Base-by-base conservation (phyloP, 208 protist species). In the Wallacemonas sp. region DNA sequence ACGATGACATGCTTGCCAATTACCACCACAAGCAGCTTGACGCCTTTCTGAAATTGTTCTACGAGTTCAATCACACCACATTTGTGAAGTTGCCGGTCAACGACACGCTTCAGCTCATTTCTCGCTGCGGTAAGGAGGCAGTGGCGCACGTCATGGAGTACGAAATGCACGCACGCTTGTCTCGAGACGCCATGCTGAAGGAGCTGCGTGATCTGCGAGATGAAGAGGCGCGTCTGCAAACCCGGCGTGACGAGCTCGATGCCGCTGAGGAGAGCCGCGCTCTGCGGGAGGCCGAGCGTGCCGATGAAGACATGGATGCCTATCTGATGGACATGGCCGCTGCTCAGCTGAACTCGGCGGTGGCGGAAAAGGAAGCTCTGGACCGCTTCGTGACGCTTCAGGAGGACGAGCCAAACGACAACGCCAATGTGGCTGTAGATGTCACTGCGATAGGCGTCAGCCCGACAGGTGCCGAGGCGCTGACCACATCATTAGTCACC, bases 1-100 rank as follows among this genome's bases (percentile, higher is more conserved):
- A n/a, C 1, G 68, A 75, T 28, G 42, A 74, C 24, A 60, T 68
- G 19, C 58, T 89, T 1, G 79, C 76, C 26, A 73, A 62, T 2
- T 80, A 89, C 61, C 86, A 96, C 64, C 90, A 91, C 72, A 58
- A 75, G 41, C 90, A 93, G 70, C 75, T 96, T 14, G 87, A 93
- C 63, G 65, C 66, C 28, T 80, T 88, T 41, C 49, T 96, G 27
- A 77, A 77, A 2, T 34, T 92, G n/a, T 68, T 91, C 36, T 96
- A 96, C 74, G 90, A 96, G 68, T 96, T 93, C 53, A 93, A 93
- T 53, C 90, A 96, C 69, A 53, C 80, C 26, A 91, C 80, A 1
- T 92, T 96, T 66, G 79, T 90, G 58, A 93, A 92, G 45, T 68
- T 96, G 31, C 84, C 86, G 26, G 84, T 96, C 68, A 69, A 77